Conservation (phyloP, 106 monocot genomes). For the Allium fistulosum region DNA sequence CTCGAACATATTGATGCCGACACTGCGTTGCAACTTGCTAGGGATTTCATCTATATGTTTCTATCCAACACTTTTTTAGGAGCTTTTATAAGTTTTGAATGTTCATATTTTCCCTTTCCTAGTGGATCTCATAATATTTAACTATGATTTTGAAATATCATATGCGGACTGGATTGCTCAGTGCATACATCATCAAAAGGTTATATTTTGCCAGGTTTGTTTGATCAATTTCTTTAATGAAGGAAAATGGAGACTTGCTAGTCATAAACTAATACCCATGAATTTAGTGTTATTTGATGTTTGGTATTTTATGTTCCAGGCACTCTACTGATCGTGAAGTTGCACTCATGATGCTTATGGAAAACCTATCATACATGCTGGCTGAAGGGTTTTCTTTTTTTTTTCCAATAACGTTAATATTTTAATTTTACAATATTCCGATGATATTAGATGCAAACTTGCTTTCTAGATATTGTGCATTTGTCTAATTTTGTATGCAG, state of each 20-base stretch:
- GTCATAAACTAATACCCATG: too few relatives aligned
- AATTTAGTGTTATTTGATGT: too few relatives aligned
- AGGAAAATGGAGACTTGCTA: too few relatives aligned
- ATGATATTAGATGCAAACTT: too few relatives aligned
- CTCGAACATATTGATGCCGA: slow-evolving; percentile 60
- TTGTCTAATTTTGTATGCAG: too few relatives aligned
- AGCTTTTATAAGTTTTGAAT: slow-evolving; percentile 48
- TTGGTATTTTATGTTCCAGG: slow-evolving; percentile 22
- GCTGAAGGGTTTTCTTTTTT: slow-evolving; percentile 47
- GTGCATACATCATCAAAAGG: slow-evolving; percentile 88
- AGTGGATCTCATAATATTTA: background rate
- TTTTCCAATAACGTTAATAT: too few relatives aligned
- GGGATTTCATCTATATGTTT: slow-evolving; percentile 84
- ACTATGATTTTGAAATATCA: slow-evolving; percentile 7
- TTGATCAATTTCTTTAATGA: background rate
- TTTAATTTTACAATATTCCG: too few relatives aligned
- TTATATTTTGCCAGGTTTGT: slow-evolving; percentile 90
- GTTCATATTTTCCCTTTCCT: background rate
- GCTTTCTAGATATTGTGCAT: too few relatives aligned
- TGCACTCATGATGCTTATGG: slow-evolving; percentile 78
- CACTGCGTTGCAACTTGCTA: slow-evolving; percentile 42
- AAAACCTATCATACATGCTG: slow-evolving; percentile 66
- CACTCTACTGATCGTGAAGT: slow-evolving; percentile 90
- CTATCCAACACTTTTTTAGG: slow-evolving; percentile 87
- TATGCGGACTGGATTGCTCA: slow-evolving; percentile 68